Base-by-base conservation (phyloP, 179 eudicot genomes). In the Dionaea muscipula region DNA sequence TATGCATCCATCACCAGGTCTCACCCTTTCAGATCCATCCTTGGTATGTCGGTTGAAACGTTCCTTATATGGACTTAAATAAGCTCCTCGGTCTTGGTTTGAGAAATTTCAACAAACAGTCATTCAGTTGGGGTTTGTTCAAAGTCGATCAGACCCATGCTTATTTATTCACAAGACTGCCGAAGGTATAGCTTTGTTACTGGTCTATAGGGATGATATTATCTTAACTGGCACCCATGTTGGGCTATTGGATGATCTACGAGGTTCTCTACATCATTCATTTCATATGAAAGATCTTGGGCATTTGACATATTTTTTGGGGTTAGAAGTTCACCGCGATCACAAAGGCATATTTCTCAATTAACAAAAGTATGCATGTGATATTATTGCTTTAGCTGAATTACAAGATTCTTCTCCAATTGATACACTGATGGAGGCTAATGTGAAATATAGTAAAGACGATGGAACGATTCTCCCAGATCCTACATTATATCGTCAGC, bases 231-330 rank as follows among this genome's bases (percentile, higher is more conserved):
- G 54, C 17, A 50, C 18, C 19, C 14, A 10, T 12, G 2, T 20
- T 2, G 15, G 21, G 11, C 23, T n/a, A 13, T 24, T n/a, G n/a
- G n/a, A n/a, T 0, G 6, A 24, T 24, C 23, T 50, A 2, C 17
- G 10, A 17, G 16, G 23, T 31, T 7, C 0, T 10, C 7, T 50
- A 2, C 18, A 25, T 2, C 7, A 12, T 7, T 27, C 7, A 8
- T 50, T 50, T 50, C 33, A 25, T 15, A 14, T 50, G 36, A 50
- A 50, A 26, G 54, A 50, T 27, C 54, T 50, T 3, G 54, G 54
- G 3, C 7, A 2, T 26, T 9, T 26, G 11, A 24, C 31, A 6
- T 50, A 50, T 24, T 50, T 50, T 4, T 50, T 50, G 19, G 54
- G 54, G 0, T 14, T 50, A 0, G 35, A 50, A 27, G 35, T 50